Conservation (phyloP, 2,329 filamentous ascomycete species). For the Pestalotiopsis sp. region DNA sequence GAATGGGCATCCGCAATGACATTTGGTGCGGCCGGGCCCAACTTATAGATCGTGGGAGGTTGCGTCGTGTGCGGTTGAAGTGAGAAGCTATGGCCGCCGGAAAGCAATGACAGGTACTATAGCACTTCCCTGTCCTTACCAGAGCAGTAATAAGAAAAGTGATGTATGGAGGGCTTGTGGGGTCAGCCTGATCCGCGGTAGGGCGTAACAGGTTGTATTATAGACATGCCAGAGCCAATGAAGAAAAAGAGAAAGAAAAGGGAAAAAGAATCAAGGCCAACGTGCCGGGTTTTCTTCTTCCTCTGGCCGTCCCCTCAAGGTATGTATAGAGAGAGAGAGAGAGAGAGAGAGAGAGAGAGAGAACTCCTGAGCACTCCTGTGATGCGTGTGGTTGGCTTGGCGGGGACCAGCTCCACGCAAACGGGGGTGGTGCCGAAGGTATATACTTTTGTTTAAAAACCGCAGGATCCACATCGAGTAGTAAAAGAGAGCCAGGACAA, state of each 20-base stretch:
- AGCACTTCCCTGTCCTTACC: background rate
- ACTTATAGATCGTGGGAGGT: background rate
- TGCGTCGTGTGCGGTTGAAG: background rate
- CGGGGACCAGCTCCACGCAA: background rate
- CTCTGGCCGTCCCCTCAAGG: background rate
- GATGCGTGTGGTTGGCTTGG: background rate
- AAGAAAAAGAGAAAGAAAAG: background rate
- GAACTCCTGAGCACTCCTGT: background rate
- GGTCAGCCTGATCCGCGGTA: slow-evolving; percentile 25
- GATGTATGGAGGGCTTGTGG: slow-evolving; percentile 14
- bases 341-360: background rate
- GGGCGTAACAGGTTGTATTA: slow-evolving; percentile 26
- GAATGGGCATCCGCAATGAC: background rate
- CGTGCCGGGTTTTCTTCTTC: background rate
- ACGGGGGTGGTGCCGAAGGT: background rate
- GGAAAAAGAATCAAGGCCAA: background rate
- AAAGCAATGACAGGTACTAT: background rate
- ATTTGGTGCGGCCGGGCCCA: slow-evolving; percentile 1
- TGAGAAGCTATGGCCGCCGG: background rate
- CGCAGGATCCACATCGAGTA: background rate
- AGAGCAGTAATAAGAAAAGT: slow-evolving; percentile 21
- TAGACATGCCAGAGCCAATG: slow-evolving; percentile 21
- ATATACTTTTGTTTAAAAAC: background rate
- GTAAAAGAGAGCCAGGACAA: background rate
- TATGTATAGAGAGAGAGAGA: background rate